These are phyloP conservation scores for Populus hybrid DNA, from an alignment of 441 rosid species.

Conservation along the genomic window DNA sequence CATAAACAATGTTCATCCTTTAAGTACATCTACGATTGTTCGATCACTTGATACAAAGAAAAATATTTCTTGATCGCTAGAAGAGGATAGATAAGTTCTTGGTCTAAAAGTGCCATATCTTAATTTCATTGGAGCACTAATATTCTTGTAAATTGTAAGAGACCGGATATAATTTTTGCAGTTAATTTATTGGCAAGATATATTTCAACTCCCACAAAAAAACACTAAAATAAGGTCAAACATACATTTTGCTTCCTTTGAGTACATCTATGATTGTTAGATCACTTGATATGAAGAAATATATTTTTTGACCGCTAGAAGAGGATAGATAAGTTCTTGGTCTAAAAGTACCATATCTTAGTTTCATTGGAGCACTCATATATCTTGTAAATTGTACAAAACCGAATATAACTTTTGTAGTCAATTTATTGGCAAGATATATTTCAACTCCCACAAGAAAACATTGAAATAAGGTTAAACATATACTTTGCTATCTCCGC, in stretches of 20 bases:
- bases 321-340: not conserved
- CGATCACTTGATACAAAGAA: constrained; percentile 6
- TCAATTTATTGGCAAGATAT: constrained; percentile 2
- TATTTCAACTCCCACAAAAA: not conserved
- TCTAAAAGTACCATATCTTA: not conserved
- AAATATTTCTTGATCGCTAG: not conserved
- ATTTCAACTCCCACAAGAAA: not conserved
- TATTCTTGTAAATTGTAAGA: not conserved
- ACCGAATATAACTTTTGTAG: not conserved
- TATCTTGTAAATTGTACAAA: not conserved
- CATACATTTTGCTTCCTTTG: no score
- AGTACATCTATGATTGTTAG: not conserved
- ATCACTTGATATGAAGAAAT: constrained; percentile 5
- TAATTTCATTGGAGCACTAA: no score
- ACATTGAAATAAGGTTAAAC: not conserved
- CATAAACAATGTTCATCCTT: not conserved
- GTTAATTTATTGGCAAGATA: not conserved
- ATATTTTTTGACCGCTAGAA: not conserved
- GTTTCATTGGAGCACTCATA: no score
- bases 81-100: not conserved
- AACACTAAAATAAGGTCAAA: not conserved
- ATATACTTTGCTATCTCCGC: no score
- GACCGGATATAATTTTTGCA: not conserved
- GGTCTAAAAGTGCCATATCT: not conserved
- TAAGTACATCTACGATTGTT: not conserved